Evolutionary conservation across 176 grass and related monocot genomes (phyloP), one percentile per base, ranked within the genome.

Genomic region (Pontederia paniculata): DNA sequence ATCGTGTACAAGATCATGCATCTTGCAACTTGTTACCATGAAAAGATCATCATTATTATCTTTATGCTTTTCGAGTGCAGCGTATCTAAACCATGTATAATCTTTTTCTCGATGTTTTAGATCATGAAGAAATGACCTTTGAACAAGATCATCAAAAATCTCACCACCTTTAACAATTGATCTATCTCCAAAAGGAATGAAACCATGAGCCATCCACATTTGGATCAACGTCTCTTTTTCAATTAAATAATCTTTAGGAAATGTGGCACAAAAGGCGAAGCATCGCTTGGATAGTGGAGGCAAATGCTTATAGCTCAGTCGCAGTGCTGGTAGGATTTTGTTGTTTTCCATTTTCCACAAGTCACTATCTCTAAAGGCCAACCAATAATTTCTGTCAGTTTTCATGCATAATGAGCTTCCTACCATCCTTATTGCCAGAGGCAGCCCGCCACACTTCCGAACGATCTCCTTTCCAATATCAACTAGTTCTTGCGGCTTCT

Each of bases 271-370:
- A 14, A 65, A 78, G 11, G 45, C 13, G 12, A 77, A 77, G 18
- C 74, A 77, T 18, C 28, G 57, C 43, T 78, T 78, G 23, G 19
- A 18, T 19, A 72, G 8, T 0, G 68, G 44, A 16, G 68, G 54
- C 20, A 78, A 52, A 20, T 72, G 51, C 50, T 78, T 45, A 66
- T 78, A 78, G 44, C 76, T 78, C 17, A 78, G 48, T 21, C 58
- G 60, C n/a, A 69, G 44, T 7, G 23, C 57, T 5, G 21, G 54
- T 13, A 16, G 54, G 11, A 55, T 55, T 5, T 54, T 19, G 9
- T 14, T 18, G 12, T 12, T 5, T 4, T 31, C 25, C 25, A 31
- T 12, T 11, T 68, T 48, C 73, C 64, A 76, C 8, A 69, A 43
- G 10, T 11, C 41, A 45, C 73, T 76, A 13, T 69, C 9, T 3